These are phyloP conservation scores for Moelleriella libera DNA, from an alignment of 2,329 filamentous ascomycete species.

Conservation along the genomic window DNA sequence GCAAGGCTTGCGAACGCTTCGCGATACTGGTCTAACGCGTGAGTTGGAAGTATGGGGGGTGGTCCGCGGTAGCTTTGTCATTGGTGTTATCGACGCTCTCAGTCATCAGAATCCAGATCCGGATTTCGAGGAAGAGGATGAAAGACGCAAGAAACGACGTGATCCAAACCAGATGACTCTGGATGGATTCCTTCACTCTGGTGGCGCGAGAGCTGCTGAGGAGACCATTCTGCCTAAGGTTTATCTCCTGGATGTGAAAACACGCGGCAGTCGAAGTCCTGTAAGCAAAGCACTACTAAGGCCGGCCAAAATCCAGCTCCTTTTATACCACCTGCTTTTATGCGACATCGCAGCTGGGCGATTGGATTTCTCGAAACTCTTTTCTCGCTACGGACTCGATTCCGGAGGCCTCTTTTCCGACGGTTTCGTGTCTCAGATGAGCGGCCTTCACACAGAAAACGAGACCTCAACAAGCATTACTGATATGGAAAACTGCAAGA, in stretches of 20 bases:
- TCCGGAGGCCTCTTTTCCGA: conserved; percentile 58
- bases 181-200: conserved; percentile 23
- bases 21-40: conserved; percentile 56
- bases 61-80: conserved; percentile 69
- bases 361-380: conserved; percentile 55
- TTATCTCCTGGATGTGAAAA: conserved; percentile 89
- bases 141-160: conserved; percentile 14
- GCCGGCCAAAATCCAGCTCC: conserved; percentile 73
- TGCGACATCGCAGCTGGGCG: conserved; percentile 56
- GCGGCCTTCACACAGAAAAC: conserved; percentile 36
- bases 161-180: conserved; percentile 22
- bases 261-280: conserved; percentile 52
- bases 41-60: conserved; percentile 78
- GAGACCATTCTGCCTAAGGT: conserved; percentile 16
- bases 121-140: conserved; percentile 48
- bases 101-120: conserved; percentile 64
- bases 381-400: conserved; percentile 58
- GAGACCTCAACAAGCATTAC: too few species aligned
- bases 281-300: conserved; percentile 52
- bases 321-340: conserved; percentile 81
- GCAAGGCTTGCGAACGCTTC: conserved; percentile 63
- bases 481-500: too few species aligned
- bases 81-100: conserved; percentile 80
- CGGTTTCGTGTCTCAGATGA: conserved; percentile 62
- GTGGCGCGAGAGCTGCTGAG: conserved; percentile 4